These are phyloP conservation scores for Discostella pseudostelligera DNA, from an alignment of 108 stramenopile species.

Conservation along the genomic window DNA sequence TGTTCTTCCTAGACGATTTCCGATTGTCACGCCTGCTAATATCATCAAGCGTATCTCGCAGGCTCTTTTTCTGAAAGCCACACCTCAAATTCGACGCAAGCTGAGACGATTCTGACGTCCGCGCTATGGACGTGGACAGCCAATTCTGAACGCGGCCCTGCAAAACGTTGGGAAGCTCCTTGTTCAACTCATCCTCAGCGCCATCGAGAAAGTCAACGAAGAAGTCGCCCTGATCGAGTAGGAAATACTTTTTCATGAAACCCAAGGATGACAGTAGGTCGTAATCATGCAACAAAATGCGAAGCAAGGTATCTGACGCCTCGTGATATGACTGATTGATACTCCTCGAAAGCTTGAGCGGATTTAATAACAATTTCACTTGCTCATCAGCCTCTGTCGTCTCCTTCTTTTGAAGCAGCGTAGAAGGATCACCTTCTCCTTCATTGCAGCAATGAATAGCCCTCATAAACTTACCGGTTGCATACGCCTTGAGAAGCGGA, in stretches of 20 bases:
- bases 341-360: constrained; percentile 49
- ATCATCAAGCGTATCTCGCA: constrained; percentile 64
- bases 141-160: constrained; percentile 84
- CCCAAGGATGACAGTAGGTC: constrained; percentile 66
- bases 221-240: constrained; percentile 98
- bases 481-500: constrained; percentile 60
- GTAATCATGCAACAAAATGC: constrained; percentile 65
- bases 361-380: constrained; percentile 31
- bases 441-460: constrained; percentile 74
- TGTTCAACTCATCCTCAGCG: constrained; percentile 85
- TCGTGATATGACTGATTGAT: constrained; percentile 69
- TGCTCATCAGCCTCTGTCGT: constrained; percentile 23
- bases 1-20: constrained; percentile 42
- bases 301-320: constrained; percentile 71
- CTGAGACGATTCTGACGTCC: constrained; percentile 36
- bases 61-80: constrained; percentile 55
- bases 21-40: constrained; percentile 45
- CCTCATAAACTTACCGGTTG: constrained; percentile 93
- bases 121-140: constrained; percentile 56
- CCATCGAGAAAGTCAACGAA: constrained; percentile 93
- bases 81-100: constrained; percentile 52
- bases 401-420: background rate
- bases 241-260: constrained; percentile 92
- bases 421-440: constrained; percentile 1
- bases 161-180: constrained; percentile 53